These are phyloP conservation scores for Pestalotiopsis sp. DNA, from an alignment of 2,329 filamentous ascomycete species.

Conservation along the genomic window DNA sequence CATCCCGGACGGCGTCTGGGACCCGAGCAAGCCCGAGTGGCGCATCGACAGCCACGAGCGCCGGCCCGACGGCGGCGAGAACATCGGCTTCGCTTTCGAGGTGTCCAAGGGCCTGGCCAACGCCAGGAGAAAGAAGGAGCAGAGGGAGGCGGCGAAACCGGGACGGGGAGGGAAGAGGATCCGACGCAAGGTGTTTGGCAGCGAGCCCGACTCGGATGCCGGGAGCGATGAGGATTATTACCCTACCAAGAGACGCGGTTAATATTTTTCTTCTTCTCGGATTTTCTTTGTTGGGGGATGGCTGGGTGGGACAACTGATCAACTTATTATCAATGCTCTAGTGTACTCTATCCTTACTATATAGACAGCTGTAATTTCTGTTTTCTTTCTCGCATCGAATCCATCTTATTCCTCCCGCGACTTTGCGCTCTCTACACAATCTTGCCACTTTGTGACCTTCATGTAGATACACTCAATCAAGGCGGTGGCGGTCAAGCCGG, in stretches of 20 bases:
- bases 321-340: background rate
- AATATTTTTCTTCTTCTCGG: background rate
- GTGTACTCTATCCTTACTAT: background rate
- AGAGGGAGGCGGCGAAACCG: background rate
- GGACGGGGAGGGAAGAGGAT: background rate
- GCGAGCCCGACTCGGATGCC: background rate
- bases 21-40: conserved; percentile 9
- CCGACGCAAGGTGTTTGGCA: background rate
- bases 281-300: background rate
- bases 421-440: conserved; percentile 34
- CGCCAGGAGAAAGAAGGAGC: conserved; percentile 11
- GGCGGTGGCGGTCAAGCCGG: conserved; percentile 35
- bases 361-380: background rate
- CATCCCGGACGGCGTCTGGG: background rate
- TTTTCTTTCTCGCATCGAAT: background rate
- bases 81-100: conserved; percentile 21
- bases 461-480: conserved; percentile 36
- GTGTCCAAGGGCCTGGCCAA: conserved; percentile 18
- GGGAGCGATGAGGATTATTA: conserved; percentile 1
- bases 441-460: conserved; percentile 33
- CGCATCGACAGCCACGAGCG: conserved; percentile 17
- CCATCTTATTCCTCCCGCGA: background rate
- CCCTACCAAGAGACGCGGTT: background rate
- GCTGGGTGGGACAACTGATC: background rate
- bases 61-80: conserved; percentile 19